Base-by-base conservation (phyloP, 306 rosid species). In the Ammopiptanthus mongolicus region DNA sequence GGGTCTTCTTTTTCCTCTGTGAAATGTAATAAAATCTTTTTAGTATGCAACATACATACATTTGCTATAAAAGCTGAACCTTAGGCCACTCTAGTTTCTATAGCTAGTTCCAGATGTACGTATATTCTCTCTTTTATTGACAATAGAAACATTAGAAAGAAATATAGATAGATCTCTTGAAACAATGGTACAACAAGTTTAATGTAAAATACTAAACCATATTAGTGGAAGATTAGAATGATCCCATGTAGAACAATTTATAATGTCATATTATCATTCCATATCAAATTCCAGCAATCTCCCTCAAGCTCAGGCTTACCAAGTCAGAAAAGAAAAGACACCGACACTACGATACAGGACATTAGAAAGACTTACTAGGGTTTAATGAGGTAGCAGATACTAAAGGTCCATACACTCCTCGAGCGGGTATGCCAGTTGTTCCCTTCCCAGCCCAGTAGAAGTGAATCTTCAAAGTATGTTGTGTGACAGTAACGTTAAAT, bases 361-460 rank as follows among this genome's bases (percentile, higher is more conserved):
- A 15, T 29, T 57, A 21, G 41, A 52, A 10, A 5, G 63, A 90
- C 97, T 94, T 88, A 91, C 98, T 94, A 44, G 97, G 91, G 78
- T 88, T 83, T 50, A 91, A 91, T 41, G 97, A 90, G 56, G 91
- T 94, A 71, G 97, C 98, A 44, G 97, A 90, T 77, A 94, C 64
- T 31, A 91, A 84, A 80, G 98, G 98, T 65, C 98, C 98, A 70
- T 94, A 94, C 79, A 68, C 85, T 69, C 98, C 97, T 87, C 98
- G 85, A 22, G 76, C 62, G 14, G 98, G 98, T 76, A 94, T 94
- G 83, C 98, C 98, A n/a, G 97, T 94, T 37, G 98, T 91, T 80
- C 98, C 98, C 85, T 89, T 91, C 79, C 98, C 98, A 72, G 96
- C 93, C 91, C 97, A 94, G 55, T 91, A 90, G 58, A 94, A 87